Base-by-base conservation (phyloP, 2,329 filamentous ascomycete genomes). In the Ceratocystis colombiana region DNA sequence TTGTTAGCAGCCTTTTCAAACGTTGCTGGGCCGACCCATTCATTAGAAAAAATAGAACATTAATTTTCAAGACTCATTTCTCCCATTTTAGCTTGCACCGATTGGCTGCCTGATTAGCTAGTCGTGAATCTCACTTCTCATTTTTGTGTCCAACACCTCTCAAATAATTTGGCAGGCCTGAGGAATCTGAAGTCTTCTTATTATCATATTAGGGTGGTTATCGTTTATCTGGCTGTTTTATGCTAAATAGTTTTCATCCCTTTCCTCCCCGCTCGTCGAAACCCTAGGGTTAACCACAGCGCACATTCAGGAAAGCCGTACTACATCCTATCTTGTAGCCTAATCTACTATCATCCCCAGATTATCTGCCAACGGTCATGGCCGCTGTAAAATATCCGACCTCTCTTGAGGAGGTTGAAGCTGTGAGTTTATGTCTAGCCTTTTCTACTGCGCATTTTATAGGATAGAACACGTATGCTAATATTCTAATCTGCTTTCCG, bases 391-490 rank as follows among this genome's bases (percentile, higher is more conserved):
- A 33, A 30, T 48, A 50, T 20, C 65, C 64, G 12, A 53, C 65
- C 46, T 62, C 64, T 15, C 55, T 68, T 12, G 63, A 68, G 22
- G 68, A 70, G 44, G 64, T 70, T 44, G 69, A 70, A 64, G 37
- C 46, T 17, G 68, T 69, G 59, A 61, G 66, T 65, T 20, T n/a
- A 55, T n/a, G 6, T 17, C 22, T 53, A 15, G 2, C 22, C 48
- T 22, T 59, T 28, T 33, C 22, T 22, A 22, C 12, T 50, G 4
- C 1, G 12, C 22, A 12, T 50, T 22, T 63, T 20, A 12, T 48
- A n/a, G n/a, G 20, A 46, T 45, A n/a, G 8, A 50, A 46, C 44
- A 50, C 4, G 30, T 59, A 15, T 46, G 20, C 59, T 61, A 46
- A 63, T 37, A 61, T 61, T 25, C 2, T 61, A 25, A 59, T 25